phyloP scores from a whole-genome alignment of 139 green algal species.

The Tetraselmis striata region DNA sequence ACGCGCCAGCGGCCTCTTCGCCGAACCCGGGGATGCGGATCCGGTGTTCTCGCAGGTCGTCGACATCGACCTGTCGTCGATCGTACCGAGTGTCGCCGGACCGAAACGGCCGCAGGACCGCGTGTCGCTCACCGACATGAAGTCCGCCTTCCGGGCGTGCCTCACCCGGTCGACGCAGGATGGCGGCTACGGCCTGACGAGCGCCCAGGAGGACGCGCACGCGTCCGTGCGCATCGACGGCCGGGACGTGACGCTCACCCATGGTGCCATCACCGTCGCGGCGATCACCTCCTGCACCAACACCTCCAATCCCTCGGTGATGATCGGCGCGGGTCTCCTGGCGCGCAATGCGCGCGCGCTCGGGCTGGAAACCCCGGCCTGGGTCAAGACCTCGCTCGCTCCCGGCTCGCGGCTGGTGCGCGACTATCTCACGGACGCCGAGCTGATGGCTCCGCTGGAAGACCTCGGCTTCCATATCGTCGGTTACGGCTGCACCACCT shows the following conservation, averaged over 20 bases:
- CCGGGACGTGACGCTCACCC: conserved; percentile 1
- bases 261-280: conserved; percentile 19
- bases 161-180: background rate
- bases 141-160: background rate
- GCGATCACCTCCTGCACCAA: conserved; percentile 29
- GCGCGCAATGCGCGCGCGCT: conserved; percentile 33
- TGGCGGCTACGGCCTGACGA: too few species aligned
- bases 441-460: conserved; percentile 19
- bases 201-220: background rate
- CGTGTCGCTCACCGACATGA: background rate
- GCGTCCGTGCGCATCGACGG: background rate
- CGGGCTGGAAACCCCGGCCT: conserved; percentile 31
- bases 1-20: background rate
- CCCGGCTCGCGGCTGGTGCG: conserved; percentile 35
- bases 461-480: conserved; percentile 34
- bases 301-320: conserved; percentile 37
- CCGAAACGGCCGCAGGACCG: background rate
- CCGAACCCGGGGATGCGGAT: too few species aligned
- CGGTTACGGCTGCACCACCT: conserved; percentile 40
- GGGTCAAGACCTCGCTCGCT: conserved; percentile 35
- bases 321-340: conserved; percentile 29
- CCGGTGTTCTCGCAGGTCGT: background rate
- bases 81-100: background rate
- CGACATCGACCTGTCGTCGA: background rate
- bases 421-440: conserved; percentile 31